Evolutionary conservation across 1,284 basidiomycete genomes (phyloP).

Genomic region (Cutaneotrichosporon sp.): DNA sequence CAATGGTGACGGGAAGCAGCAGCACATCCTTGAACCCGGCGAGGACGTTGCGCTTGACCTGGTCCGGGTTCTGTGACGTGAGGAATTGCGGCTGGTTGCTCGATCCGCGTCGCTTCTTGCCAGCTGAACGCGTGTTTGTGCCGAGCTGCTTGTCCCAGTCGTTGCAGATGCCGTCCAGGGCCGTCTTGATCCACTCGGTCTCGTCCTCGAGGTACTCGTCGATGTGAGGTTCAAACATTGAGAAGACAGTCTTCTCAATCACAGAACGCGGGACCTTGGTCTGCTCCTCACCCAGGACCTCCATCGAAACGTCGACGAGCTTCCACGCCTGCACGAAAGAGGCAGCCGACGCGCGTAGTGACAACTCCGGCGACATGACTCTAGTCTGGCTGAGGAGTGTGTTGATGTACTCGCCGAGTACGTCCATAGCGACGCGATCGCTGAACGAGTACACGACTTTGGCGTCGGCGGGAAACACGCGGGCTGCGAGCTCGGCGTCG

Average conservation of each 20-base stretch:
- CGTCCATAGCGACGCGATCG: slow-evolving; percentile 48
- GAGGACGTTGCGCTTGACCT: slow-evolving; percentile 87
- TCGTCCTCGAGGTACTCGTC: slow-evolving; percentile 96
- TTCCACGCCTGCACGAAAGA: slow-evolving; percentile 84
- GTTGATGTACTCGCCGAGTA: slow-evolving; percentile 79
- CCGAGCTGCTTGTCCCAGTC: slow-evolving; percentile 64
- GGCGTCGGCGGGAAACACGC: slow-evolving; percentile 73
- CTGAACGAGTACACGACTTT: slow-evolving; percentile 47
- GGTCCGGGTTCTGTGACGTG: slow-evolving; percentile 79
- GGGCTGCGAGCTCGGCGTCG: slow-evolving; percentile 74
- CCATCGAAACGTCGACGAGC: slow-evolving; percentile 73
- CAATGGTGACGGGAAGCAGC: slow-evolving; percentile 90
- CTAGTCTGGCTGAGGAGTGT: slow-evolving; percentile 74
- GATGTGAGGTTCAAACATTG: slow-evolving; percentile 93
- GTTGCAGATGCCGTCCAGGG: slow-evolving; percentile 72
- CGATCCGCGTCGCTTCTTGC: not conserved
- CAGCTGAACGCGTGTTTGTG: slow-evolving; percentile 12
- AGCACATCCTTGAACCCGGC: slow-evolving; percentile 87
- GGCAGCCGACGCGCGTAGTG: slow-evolving; percentile 81
- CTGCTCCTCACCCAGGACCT: slow-evolving; percentile 44
- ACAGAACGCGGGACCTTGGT: slow-evolving; percentile 53
- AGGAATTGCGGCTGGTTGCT: slow-evolving; percentile 62
- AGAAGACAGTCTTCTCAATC: slow-evolving; percentile 80
- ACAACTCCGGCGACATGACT: slow-evolving; percentile 68
- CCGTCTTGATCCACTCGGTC: slow-evolving; percentile 72